A percentile compares a stretch with the other conserved stretches of the same genome.
phyloP scores from a whole-genome alignment of 2,329 filamentous ascomycete genomes.

The Fusarium tjaetaba region DNA sequence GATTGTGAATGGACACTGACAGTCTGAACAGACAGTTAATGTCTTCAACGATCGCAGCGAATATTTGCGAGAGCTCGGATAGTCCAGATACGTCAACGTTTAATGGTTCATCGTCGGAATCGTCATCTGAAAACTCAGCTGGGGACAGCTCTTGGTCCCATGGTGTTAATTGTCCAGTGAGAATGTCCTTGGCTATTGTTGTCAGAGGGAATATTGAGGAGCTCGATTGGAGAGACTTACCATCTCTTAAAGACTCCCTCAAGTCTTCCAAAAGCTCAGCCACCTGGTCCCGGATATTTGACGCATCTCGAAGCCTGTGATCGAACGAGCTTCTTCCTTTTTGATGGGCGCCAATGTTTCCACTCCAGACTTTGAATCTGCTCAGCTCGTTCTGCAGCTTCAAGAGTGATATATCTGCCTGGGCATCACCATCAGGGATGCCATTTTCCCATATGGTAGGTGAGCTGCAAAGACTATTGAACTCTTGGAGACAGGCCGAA shows the following conservation, averaged over 20 bases:
- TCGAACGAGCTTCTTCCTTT: constrained; percentile 2
- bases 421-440: accelerated
- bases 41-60: background rate
- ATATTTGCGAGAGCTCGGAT: background rate
- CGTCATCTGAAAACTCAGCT: background rate
- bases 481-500: background rate
- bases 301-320: constrained; percentile 17
- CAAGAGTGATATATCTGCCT: accelerated
- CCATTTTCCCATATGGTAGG: accelerated
- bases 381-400: background rate
- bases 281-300: background rate
- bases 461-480: background rate
- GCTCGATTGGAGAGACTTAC: accelerated
- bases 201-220: accelerated
- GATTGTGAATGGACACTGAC: background rate
- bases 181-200: background rate
- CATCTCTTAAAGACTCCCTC: background rate
- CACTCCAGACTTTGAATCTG: constrained; percentile 25
- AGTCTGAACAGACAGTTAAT: constrained; percentile 1
- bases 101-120: accelerated
- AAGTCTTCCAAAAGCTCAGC: background rate
- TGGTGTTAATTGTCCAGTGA: background rate
- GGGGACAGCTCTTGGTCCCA: background rate
- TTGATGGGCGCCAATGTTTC: background rate
- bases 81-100: accelerated